Percentiles rank a stretch among this genome's conserved stretches.
These are phyloP conservation scores for Phoma sp. DNA, from an alignment of 2,329 filamentous ascomycete species.

Conservation along the genomic window DNA sequence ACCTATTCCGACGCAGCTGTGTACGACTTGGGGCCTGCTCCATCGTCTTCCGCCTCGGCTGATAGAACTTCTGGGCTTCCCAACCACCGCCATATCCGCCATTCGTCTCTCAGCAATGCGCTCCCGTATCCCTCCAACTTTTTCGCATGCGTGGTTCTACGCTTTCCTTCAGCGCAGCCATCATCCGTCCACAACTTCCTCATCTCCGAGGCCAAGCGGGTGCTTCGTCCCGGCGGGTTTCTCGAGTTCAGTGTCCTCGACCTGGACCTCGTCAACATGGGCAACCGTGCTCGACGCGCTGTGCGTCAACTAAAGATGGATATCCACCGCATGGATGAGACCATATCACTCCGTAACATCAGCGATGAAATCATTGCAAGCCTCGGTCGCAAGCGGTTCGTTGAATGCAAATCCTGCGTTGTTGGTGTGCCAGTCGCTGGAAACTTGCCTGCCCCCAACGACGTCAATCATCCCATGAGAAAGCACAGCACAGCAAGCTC, in stretches of 20 bases:
- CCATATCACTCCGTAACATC: constrained; percentile 63
- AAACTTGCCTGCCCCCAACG: constrained; percentile 47
- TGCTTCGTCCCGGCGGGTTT: constrained; percentile 77
- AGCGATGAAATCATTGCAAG: constrained; percentile 67
- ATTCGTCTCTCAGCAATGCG: constrained; percentile 65
- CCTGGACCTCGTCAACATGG: constrained; percentile 83
- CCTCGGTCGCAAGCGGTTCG: constrained; percentile 72
- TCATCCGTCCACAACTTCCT: constrained; percentile 73
- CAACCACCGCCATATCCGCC: constrained; percentile 79
- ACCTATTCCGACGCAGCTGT: constrained; percentile 77
- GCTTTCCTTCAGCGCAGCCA: constrained; percentile 74
- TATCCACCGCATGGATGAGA: constrained; percentile 66
- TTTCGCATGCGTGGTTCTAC: constrained; percentile 77
- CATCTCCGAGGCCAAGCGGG: constrained; percentile 76
- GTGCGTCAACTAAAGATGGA: constrained; percentile 75
- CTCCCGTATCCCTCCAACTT: constrained; percentile 79
- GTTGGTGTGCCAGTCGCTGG: constrained; percentile 76
- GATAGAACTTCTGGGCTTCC: constrained; percentile 51
- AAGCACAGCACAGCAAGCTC: constrained; percentile 41
- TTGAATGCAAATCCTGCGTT: constrained; percentile 74
- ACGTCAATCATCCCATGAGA: constrained; percentile 28
- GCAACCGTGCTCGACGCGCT: constrained; percentile 70
- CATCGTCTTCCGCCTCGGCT: constrained; percentile 29
- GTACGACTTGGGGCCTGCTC: constrained; percentile 67
- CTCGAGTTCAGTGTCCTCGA: constrained; percentile 82